phyloP scores from a whole-genome alignment of 2,329 filamentous ascomycete species.

The Aspergillus sp. region DNA sequence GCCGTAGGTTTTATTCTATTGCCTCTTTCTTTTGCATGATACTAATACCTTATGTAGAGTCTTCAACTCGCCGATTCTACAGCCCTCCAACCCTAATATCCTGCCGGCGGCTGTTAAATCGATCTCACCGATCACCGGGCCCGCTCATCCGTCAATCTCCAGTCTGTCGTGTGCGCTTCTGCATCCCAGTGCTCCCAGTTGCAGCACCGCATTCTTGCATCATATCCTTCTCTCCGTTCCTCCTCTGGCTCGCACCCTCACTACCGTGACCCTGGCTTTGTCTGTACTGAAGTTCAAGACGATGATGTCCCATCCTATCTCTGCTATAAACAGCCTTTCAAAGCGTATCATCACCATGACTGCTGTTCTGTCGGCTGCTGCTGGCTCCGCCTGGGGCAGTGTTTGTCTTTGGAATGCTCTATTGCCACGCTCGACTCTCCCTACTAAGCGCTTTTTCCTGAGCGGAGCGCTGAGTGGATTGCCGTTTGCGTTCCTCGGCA shows the following conservation, averaged over 20 bases:
- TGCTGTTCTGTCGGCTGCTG: conserved; percentile 73
- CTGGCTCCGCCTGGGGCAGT: conserved; percentile 81
- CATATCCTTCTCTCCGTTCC: conserved; percentile 86
- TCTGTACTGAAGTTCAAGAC: conserved; percentile 64
- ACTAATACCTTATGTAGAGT: conserved; percentile 43
- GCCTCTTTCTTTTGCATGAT: neutral
- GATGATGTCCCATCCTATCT: conserved; percentile 65
- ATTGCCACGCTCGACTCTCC: conserved; percentile 68
- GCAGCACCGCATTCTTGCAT: conserved; percentile 77
- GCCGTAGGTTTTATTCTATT: conserved; percentile 57
- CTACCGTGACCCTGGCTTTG: conserved; percentile 63
- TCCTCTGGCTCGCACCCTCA: conserved; percentile 63
- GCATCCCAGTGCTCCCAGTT: conserved; percentile 83
- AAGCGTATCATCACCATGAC: conserved; percentile 68
- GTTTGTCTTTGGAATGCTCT: conserved; percentile 83
- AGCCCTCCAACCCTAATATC: conserved; percentile 60
- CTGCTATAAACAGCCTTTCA: conserved; percentile 62
- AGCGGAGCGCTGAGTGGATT: conserved; percentile 80
- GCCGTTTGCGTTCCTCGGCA: conserved; percentile 66
- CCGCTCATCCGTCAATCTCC: conserved; percentile 81
- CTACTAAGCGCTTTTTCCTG: conserved; percentile 84
- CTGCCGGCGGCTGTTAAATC: conserved; percentile 60
- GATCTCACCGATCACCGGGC: conserved; percentile 72
- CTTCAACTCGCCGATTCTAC: conserved; percentile 81
- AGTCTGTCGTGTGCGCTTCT: conserved; percentile 84